Conservation (phyloP, 306 rosid species). For the Arachis hypogaea region DNA sequence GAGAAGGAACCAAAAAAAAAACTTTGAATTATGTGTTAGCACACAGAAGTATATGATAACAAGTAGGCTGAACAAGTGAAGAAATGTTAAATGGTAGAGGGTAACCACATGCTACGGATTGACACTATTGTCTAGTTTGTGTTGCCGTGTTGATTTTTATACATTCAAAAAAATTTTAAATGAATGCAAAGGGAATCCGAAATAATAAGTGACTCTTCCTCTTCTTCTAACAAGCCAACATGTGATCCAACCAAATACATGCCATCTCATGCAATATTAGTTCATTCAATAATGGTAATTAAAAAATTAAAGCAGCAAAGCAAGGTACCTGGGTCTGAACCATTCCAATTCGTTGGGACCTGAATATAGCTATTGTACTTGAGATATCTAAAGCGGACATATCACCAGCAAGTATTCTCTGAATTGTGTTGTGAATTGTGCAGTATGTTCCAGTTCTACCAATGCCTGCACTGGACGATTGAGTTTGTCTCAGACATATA, state of each 20-base stretch:
- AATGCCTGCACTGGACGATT: slow-evolving; percentile 92
- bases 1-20: too few relatives aligned
- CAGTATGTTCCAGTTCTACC: slow-evolving; percentile 98
- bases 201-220: too few relatives aligned
- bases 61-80: too few relatives aligned
- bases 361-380: slow-evolving; percentile 65
- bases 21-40: too few relatives aligned
- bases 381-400: slow-evolving; percentile 82
- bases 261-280: slow-evolving; percentile 28
- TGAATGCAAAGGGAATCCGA: too few relatives aligned
- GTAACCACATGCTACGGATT: too few relatives aligned
- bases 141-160: too few relatives aligned
- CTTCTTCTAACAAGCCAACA: not conserved
- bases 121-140: too few relatives aligned
- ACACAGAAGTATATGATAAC: too few relatives aligned
- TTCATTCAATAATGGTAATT: slow-evolving; percentile 12
- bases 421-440: slow-evolving; percentile 84
- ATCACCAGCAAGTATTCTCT: slow-evolving; percentile 88
- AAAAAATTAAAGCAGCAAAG: slow-evolving; percentile 29
- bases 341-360: slow-evolving; percentile 97
- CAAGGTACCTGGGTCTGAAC: slow-evolving; percentile 80
- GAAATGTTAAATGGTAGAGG: too few relatives aligned
- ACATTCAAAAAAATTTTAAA: too few relatives aligned
- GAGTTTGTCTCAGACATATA: slow-evolving; percentile 52
- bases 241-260: slow-evolving; percentile 7